Evolutionary conservation across 768 basidiomycete genomes (phyloP).

Genomic region (Leucocoprinus birnbaumii): DNA sequence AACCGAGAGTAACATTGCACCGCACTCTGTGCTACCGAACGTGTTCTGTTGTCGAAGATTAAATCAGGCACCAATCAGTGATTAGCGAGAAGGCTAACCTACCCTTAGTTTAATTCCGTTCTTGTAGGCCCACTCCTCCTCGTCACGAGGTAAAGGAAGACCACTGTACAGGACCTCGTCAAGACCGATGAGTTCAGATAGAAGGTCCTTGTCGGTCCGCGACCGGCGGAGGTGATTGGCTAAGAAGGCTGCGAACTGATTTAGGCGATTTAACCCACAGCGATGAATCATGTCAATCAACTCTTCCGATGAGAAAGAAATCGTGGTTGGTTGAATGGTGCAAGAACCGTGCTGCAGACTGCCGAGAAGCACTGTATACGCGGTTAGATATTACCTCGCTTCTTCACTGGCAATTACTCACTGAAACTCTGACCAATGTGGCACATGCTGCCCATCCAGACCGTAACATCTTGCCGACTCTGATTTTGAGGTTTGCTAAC

Average conservation of each 20-base stretch:
- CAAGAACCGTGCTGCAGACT: slow-evolving; percentile 70
- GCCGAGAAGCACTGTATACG: slow-evolving; percentile 61
- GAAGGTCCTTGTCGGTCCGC: slow-evolving; percentile 55
- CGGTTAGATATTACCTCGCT: slow-evolving; percentile 18
- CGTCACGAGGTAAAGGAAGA: slow-evolving; percentile 58
- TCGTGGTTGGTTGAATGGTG: slow-evolving; percentile 65
- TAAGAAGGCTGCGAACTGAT: slow-evolving; percentile 73
- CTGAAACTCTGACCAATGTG: slow-evolving; percentile 78
- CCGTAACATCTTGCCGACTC: slow-evolving; percentile 60
- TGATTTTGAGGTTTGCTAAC: slow-evolving; percentile 45
- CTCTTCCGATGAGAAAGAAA: slow-evolving; percentile 66
- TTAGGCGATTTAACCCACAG: slow-evolving; percentile 69
- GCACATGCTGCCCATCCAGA: slow-evolving; percentile 84
- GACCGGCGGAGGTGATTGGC: slow-evolving; percentile 61
- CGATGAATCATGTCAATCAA: slow-evolving; percentile 66
- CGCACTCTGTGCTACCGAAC: slow-evolving; percentile 81
- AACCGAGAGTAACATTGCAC: slow-evolving; percentile 60
- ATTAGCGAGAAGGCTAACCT: slow-evolving; percentile 18
- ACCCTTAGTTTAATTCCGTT: slow-evolving; percentile 66
- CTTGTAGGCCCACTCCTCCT: slow-evolving; percentile 67
- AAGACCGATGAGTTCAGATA: slow-evolving; percentile 50
- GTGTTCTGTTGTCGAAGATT: slow-evolving; percentile 47
- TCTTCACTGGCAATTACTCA: slow-evolving; percentile 33
- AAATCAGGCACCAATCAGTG: not conserved
- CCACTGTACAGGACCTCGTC: slow-evolving; percentile 69